Evolutionary conservation across 306 rosid species (phyloP).

Genomic region (Vigna radiata): DNA sequence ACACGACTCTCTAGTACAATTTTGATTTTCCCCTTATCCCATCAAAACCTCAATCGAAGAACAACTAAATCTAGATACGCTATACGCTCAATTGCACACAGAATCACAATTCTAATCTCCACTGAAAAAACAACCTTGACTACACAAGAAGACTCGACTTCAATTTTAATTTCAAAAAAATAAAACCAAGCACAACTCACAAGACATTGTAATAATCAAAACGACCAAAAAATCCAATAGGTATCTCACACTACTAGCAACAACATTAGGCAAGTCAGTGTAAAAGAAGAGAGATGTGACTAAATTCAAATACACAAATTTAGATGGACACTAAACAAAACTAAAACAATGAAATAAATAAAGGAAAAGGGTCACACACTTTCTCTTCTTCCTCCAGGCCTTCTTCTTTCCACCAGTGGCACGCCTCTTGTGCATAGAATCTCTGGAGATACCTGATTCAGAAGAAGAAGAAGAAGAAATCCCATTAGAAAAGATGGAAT

Average conservation of each 20-base stretch:
- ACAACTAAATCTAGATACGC: background rate
- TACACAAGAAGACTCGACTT: background rate
- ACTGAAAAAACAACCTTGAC: background rate
- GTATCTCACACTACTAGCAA: background rate
- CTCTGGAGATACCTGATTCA: constrained; percentile 61
- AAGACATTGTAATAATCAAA: background rate
- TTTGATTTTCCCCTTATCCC: background rate
- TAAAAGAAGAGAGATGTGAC: background rate
- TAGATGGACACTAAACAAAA: background rate
- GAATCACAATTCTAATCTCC: background rate
- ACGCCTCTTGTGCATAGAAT: constrained; percentile 64
- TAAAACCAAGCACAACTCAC: background rate
- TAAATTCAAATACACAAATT: background rate
- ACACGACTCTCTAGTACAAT: background rate
- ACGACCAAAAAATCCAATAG: background rate
- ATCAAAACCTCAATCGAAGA: background rate
- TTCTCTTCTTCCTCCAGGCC: constrained; percentile 68
- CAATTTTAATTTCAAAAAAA: background rate
- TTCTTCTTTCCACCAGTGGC: constrained; percentile 72
- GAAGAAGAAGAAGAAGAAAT: background rate
- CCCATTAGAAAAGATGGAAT: background rate
- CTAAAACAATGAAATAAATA: background rate
- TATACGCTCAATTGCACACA: background rate
- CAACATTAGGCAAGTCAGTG: background rate
- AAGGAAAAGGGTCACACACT: constrained; percentile 20